Conservation (phyloP, 2,329 filamentous ascomycete species). For the Fusarium hostae region DNA sequence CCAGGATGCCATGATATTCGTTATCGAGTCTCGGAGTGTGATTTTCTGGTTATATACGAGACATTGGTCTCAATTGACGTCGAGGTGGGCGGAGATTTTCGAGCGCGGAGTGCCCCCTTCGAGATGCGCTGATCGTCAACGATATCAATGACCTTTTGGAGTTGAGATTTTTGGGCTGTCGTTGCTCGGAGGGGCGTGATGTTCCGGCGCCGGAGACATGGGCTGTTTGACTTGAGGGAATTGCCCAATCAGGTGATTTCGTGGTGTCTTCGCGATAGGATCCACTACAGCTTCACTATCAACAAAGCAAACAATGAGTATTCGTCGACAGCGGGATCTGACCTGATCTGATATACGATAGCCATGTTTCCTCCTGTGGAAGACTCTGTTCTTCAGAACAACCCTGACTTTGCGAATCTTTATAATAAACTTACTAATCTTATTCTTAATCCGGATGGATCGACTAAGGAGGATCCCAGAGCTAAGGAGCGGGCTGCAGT, state of each 20-base stretch:
- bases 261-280: constrained; percentile 47
- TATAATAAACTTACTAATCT: constrained; percentile 65
- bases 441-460: constrained; percentile 67
- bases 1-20: constrained; percentile 39
- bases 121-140: constrained; percentile 39
- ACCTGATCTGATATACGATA: constrained; percentile 4
- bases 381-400: constrained; percentile 62
- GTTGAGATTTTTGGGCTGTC: constrained; percentile 42
- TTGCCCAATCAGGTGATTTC: constrained; percentile 50
- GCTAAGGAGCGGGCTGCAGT: constrained; percentile 62
- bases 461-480: constrained; percentile 63
- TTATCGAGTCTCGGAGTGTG: background rate
- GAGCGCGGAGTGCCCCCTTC: constrained; percentile 30
- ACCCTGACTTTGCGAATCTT: constrained; percentile 69
- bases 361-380: constrained; percentile 70
- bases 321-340: background rate
- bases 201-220: constrained; percentile 41
- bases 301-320: constrained; percentile 9
- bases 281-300: constrained; percentile 19
- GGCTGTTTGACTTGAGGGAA: background rate
- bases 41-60: constrained; percentile 23
- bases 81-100: constrained; percentile 5
- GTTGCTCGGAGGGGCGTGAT: constrained; percentile 38
- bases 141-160: constrained; percentile 8
- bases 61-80: constrained; percentile 42